Evolutionary conservation across 23 red algal species (phyloP).

Genomic region (Gracilariopsis chorda): DNA sequence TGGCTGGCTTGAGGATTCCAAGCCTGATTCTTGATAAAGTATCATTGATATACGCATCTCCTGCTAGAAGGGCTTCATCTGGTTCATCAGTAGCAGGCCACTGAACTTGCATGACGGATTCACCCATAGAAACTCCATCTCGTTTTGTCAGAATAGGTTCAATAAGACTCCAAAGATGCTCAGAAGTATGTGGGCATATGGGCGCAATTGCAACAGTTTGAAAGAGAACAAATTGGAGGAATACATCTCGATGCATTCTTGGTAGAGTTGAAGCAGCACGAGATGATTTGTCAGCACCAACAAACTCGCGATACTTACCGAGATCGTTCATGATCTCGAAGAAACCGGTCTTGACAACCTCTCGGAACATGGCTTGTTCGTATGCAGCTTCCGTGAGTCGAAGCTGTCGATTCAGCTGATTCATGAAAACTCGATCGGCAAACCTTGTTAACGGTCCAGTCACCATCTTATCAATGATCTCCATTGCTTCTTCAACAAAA

Average conservation of each 20-base stretch:
- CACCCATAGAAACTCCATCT: constrained; percentile 40
- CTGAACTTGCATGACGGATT: constrained; percentile 71
- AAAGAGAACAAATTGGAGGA: constrained; percentile 62
- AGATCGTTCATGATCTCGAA: constrained; percentile 89
- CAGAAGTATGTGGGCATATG: constrained; percentile 91
- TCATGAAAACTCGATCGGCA: constrained; percentile 81
- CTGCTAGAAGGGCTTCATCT: constrained; percentile 79
- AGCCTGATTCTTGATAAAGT: constrained; percentile 74
- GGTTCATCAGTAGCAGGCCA: constrained; percentile 55
- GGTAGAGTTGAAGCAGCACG: constrained; percentile 31
- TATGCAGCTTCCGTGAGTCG: constrained; percentile 75
- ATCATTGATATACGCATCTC: constrained; percentile 75
- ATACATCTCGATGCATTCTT: constrained; percentile 81
- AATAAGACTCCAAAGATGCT: constrained; percentile 75
- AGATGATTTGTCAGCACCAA: constrained; percentile 88
- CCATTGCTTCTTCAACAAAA: constrained; percentile 79
- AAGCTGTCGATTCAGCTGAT: constrained; percentile 72
- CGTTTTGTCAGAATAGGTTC: not conserved
- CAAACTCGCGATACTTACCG: constrained; percentile 81
- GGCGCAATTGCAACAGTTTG: constrained; percentile 79
- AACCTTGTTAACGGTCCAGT: constrained; percentile 63
- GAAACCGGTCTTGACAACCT: constrained; percentile 95
- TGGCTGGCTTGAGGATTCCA: constrained; percentile 59
- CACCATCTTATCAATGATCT: constrained; percentile 58
- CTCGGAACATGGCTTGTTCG: constrained; percentile 85